These are phyloP conservation scores for Trametes elegans DNA, from an alignment of 768 basidiomycete genomes.

Conservation along the genomic window DNA sequence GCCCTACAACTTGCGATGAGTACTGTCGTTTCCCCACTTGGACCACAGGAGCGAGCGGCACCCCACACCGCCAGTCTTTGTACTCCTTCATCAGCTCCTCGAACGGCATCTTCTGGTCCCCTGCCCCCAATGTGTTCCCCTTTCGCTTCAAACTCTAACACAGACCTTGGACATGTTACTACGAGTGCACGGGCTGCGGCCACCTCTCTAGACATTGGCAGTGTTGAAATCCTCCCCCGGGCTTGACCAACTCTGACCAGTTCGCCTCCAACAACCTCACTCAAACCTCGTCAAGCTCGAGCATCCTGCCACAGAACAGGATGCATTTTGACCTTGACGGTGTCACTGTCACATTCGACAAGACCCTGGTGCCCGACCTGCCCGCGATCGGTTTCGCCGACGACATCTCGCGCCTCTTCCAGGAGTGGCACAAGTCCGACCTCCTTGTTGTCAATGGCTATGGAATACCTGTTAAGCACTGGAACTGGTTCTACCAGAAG, in stretches of 20 bases:
- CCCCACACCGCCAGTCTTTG: not conserved
- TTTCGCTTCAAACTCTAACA: too few species aligned
- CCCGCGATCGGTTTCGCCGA: conserved; percentile 12
- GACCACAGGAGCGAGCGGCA: not conserved
- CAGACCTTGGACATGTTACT: too few species aligned
- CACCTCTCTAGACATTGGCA: too few species aligned
- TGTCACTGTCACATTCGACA: not conserved
- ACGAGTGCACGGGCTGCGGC: too few species aligned
- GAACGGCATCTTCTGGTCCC: too few species aligned
- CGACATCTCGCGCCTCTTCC: conserved; percentile 16
- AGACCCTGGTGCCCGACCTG: conserved; percentile 2
- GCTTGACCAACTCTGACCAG: not conserved
- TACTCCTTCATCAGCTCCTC: too few species aligned
- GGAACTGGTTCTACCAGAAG: conserved; percentile 22
- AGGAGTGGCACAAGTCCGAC: conserved; percentile 18
- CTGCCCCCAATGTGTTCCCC: too few species aligned
- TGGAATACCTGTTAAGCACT: conserved; percentile 21
- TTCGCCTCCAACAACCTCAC: not conserved
- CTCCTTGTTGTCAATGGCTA: conserved; percentile 12
- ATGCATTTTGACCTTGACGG: conserved; percentile 6
- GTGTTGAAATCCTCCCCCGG: too few species aligned
- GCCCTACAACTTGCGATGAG: not conserved
- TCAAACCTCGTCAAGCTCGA: not conserved
- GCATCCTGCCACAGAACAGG: not conserved
- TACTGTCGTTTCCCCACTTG: not conserved